These are phyloP conservation scores for Russula earlei DNA, from an alignment of 768 basidiomycete species.

Conservation along the genomic window DNA sequence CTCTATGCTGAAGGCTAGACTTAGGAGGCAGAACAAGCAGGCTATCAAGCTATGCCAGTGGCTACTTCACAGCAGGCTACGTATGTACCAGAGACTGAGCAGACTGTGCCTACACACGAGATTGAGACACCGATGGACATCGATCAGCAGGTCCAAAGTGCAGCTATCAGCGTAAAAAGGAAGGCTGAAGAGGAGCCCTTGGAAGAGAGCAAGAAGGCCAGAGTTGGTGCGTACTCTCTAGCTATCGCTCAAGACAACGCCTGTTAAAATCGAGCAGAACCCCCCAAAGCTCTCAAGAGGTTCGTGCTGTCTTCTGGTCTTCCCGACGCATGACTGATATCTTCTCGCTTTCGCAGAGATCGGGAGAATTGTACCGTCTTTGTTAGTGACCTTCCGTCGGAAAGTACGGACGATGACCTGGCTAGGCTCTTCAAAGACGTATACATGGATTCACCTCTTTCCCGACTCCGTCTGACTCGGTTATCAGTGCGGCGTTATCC, in stretches of 20 bases:
- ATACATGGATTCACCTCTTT: conserved; percentile 20
- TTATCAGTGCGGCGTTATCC: conserved; percentile 71
- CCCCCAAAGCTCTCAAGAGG: conserved; percentile 50
- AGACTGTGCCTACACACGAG: conserved; percentile 5
- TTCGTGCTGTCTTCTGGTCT: conserved; percentile 23
- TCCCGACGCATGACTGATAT: not conserved
- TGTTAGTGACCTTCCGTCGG: conserved; percentile 57
- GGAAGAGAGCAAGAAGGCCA: conserved; percentile 50
- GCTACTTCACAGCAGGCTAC: conserved; percentile 34
- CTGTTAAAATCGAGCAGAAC: conserved; percentile 28
- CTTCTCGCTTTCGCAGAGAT: conserved; percentile 44
- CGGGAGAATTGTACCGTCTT: conserved; percentile 93
- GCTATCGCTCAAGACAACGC: not conserved
- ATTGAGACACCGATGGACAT: conserved; percentile 34
- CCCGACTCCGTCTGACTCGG: conserved; percentile 16
- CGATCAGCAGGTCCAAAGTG: conserved; percentile 28
- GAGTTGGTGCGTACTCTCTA: conserved; percentile 40
- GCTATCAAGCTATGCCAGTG: conserved; percentile 41
- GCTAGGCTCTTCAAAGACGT: conserved; percentile 78
- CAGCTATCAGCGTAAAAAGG: conserved; percentile 46
- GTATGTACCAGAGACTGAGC: conserved; percentile 25
- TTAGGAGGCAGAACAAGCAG: conserved; percentile 58
- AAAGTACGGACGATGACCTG: conserved; percentile 58
- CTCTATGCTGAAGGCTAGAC: not conserved
- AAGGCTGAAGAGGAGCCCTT: conserved; percentile 44